Evolutionary conservation across 2,329 filamentous ascomycete species (phyloP), one percentile per base, ranked within the genome.

Genomic region (Epichloe aotearoae): DNA sequence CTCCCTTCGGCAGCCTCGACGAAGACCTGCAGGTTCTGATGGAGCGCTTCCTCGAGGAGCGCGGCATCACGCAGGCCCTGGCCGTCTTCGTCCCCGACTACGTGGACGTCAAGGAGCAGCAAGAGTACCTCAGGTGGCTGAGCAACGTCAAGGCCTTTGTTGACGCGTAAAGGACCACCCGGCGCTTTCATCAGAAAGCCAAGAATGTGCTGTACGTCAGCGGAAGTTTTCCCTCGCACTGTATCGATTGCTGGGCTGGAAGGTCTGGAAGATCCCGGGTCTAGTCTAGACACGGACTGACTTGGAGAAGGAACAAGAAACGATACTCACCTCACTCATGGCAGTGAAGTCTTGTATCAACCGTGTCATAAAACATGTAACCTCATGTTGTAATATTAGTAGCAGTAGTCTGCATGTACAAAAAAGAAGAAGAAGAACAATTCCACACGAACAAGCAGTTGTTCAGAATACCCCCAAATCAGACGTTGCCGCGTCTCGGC

Each of bases 101-200:
- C 73, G 90, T 97, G 64, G 89, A 97, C 66, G 81, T 86, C 71
- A 98, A 98, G 83, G 93, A 98, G 80, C 91, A 97, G 80, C 86
- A 83, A 72, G 93, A 98, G 77, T 98, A 98, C 70, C 73, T 94
- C 55, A 73, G 78, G 58, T 98, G 94, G 93, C 74, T 98, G 68
- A 79, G 82, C 68, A 86, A 86, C 65, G 79, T 96, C 69, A 93
- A 91, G 81, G 73, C 71, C 56, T 96, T 97, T 64, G 75, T 96
- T 58, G 84, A 86, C 65, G 82, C 82, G 54, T 88, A 73, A 67
- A 36, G 2, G 5, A 38, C 14, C 5, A n/a, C 15, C 14, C 4
- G 14, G 12, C 2, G 12, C 15, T n/a, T 14, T 38, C 1, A 3
- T n/a, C 36, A 14, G 6, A 41, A 41, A 41, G 39, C n/a, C 11